Evolutionary conservation across 768 basidiomycete genomes (phyloP).

Genomic region (Lactifluus echinatus): DNA sequence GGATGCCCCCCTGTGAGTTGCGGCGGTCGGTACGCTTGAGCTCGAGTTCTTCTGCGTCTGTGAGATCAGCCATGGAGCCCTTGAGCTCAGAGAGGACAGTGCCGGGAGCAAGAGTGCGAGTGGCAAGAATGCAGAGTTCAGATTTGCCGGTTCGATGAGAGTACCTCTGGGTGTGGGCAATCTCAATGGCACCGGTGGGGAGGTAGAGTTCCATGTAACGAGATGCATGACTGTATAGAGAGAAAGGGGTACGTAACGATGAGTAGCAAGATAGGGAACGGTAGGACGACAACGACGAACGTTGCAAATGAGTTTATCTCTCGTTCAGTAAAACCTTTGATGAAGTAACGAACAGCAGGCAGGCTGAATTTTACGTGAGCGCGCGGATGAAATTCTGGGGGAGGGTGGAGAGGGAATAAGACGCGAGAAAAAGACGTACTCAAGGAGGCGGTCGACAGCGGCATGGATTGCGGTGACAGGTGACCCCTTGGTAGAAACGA

Average conservation of each 20-base stretch:
- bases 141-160: conserved; percentile 83
- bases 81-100: conserved; percentile 78
- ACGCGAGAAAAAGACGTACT: conserved; percentile 40
- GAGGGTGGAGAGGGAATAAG: conserved; percentile 23
- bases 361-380: conserved; percentile 38
- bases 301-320: conserved; percentile 90
- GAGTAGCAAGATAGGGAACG: conserved; percentile 19
- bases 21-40: conserved; percentile 75
- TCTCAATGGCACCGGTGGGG: conserved; percentile 76
- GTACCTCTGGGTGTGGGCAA: conserved; percentile 82
- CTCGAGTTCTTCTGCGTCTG: conserved; percentile 78
- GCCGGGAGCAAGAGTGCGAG: conserved; percentile 57
- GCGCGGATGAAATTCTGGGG: conserved; percentile 4
- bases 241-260: conserved; percentile 23
- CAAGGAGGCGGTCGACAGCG: conserved; percentile 71
- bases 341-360: conserved; percentile 66
- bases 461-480: conserved; percentile 52
- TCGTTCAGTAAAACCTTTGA: conserved; percentile 66
- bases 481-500: conserved; percentile 48
- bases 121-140: conserved; percentile 81
- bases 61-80: conserved; percentile 83
- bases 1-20: conserved; percentile 49
- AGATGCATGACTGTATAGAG: conserved; percentile 61
- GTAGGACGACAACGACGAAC: conserved; percentile 43
- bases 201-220: conserved; percentile 85